phyloP scores from a whole-genome alignment of 2,329 filamentous ascomycete species.

The Fusarium globosum region DNA sequence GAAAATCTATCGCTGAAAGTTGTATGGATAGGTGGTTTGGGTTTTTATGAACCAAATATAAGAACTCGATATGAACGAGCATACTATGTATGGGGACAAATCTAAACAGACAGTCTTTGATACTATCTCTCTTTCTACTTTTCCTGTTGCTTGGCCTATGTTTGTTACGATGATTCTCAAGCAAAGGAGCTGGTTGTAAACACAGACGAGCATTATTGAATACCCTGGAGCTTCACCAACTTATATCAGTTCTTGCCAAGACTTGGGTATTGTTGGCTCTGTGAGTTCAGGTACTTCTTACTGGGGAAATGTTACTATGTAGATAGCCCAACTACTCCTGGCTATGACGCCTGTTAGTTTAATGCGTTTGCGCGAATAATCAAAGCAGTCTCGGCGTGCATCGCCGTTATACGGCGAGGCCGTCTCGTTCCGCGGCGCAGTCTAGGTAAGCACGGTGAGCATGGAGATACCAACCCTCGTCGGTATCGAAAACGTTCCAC shows the following conservation, averaged over 20 bases:
- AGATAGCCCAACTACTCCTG: neutral
- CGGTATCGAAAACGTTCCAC: constrained; percentile 37
- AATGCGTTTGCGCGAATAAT: constrained; percentile 38
- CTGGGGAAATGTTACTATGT: neutral
- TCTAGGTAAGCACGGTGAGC: constrained; percentile 38
- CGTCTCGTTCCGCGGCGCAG: constrained; percentile 29
- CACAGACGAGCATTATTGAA: neutral
- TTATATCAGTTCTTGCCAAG: neutral
- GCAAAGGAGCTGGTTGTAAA: neutral
- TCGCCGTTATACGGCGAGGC: constrained; percentile 32
- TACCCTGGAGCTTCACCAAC: neutral
- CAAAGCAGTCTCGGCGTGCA: neutral
- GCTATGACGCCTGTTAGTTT: neutral
- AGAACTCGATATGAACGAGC: neutral
- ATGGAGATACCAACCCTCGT: constrained; percentile 6
- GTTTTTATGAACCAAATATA: neutral
- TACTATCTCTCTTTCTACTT: neutral
- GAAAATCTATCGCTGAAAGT: neutral
- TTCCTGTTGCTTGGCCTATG: neutral
- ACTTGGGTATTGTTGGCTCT: neutral
- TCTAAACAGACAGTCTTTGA: neutral
- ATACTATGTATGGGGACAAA: no score
- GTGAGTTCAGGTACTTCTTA: neutral
- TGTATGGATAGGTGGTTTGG: no score
- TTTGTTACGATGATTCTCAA: neutral